These are phyloP conservation scores for Boletus tomentosulus DNA, from an alignment of 768 basidiomycete species.

Conservation along the genomic window DNA sequence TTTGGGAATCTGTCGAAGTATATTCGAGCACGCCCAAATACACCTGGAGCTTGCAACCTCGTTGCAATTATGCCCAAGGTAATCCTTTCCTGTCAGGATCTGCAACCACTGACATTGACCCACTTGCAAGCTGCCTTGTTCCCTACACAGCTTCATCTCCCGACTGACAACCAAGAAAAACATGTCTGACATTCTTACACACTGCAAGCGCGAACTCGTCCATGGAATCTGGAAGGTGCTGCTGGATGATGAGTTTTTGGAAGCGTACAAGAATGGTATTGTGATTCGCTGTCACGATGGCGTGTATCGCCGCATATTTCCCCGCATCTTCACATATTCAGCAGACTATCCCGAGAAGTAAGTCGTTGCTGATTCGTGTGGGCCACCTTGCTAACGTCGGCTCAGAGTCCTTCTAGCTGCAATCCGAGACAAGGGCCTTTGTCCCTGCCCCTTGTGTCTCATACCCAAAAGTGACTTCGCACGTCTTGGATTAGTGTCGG, in stretches of 20 bases:
- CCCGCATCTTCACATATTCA: background rate
- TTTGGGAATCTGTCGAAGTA: conserved; percentile 8
- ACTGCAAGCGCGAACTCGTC: conserved; percentile 2
- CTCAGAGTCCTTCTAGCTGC: conserved; percentile 22
- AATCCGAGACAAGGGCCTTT: conserved; percentile 25
- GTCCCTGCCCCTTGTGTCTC: conserved; percentile 30
- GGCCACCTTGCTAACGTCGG: too few species aligned
- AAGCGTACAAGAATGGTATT: too few species aligned
- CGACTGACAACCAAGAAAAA: background rate
- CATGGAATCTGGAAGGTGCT: too few species aligned
- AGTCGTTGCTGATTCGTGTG: too few species aligned
- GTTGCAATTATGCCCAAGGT: conserved; percentile 1
- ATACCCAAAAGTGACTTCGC: conserved; percentile 14
- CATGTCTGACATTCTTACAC: background rate
- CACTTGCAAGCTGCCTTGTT: too few species aligned
- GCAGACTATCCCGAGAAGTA: background rate
- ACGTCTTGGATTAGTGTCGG: conserved; percentile 9
- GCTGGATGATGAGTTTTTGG: too few species aligned
- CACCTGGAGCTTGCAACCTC: background rate
- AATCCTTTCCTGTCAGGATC: background rate
- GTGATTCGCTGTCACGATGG: too few species aligned
- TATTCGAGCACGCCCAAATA: background rate
- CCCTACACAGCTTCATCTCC: background rate
- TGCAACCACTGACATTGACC: too few species aligned
- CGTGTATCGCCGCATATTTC: too few species aligned